Evolutionary conservation across 805 yeast species (phyloP), one percentile per base, ranked within the genome.

Genomic region (Suhomyces kilbournensis): DNA sequence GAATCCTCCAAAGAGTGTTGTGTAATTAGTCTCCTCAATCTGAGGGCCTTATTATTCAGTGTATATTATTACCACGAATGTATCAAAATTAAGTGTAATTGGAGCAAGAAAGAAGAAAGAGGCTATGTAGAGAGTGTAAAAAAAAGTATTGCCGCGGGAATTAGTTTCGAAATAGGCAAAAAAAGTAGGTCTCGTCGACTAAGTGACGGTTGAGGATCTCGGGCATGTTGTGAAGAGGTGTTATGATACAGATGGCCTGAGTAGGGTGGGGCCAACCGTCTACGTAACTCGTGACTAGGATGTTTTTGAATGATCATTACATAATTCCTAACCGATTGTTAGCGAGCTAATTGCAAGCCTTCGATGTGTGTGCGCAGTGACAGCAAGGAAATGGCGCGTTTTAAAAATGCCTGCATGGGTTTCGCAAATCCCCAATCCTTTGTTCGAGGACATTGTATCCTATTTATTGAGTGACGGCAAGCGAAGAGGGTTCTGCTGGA

Each of bases 1-100:
- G 49, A 38, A 32, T 53, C 42, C 52, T 52, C 38, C 45, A 44
- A 20, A 43, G 47, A 35, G 28, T 44, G 10, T 49, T 49, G 51
- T 49, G 51, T 44, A 49, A 44, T 25, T 49, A 22, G 23, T 12
- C 19, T 10, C 10, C 12, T 19, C 40, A 8, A 15, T 17, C 6
- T 10, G 17, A 19, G 17, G 35, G 17, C 35, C 9, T 7, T 17
- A 8, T 19, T 10, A 9, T 12, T 23, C n/a, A 38, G 23, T 38
- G 42, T 38, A 38, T 38, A 38, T 38, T 38, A 38, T 38, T 38
- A 38, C 23, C 4, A 38, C 17, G 15, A 38, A 38, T 38, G 42
- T 38, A 38, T 38, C n/a, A 19, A 35, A 17, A 38, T 38, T 10
- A 38, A 38, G 12, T 38, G 42, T 17, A 38, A 15, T 35, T 35